Base-by-base conservation (phyloP, 257 asterid genomes). In the Thymus mandschuricus region DNA sequence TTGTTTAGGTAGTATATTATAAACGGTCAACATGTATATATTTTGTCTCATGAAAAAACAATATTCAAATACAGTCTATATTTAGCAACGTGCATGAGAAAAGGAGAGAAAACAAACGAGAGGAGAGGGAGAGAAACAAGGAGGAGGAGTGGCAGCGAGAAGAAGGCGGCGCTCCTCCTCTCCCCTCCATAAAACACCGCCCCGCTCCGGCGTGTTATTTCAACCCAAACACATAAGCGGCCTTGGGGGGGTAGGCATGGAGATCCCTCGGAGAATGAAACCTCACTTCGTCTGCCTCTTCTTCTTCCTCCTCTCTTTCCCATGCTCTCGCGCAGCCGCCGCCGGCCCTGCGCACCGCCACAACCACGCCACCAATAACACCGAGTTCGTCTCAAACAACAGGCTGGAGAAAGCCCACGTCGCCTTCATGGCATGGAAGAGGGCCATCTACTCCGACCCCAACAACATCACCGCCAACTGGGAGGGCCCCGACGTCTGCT, bases 371-470 rank as follows among this genome's bases (percentile, higher is more conserved):
- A 81, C 77, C 0, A 65, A 27, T 4, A 71, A 48, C 11, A 48
- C 60, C 0, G 69, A 21, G 3, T 49, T 10, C 62, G 73, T 64
- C 0, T 61, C 77, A 4, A 92, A 93, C 44, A 60, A 63, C 0
- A 79, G 94, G 82, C 86, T 91, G 13, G 75, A 76, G 56, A 81
- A 67, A 69, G 97, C 98, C 6, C 77, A 83, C 60, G 13, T 80
- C 7, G 97, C 84, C 68, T 86, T 93, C 56, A 96, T 87, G 56
- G 93, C 96, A 4, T 89, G 93, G 97, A 93, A 89, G 29, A 69
- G 73, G 13, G 81, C 92, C 40, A 83, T 87, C 27, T 87, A 89
- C n/a, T 93, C 98, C 12, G 98, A 93, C 50, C 98, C 98, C 1
- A 40, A 43, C 2, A 86, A 89, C 60, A 68, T 82, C 74, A 93